phyloP scores from a whole-genome alignment of 176 grass and related monocot species.

The Raddia guianensis region DNA sequence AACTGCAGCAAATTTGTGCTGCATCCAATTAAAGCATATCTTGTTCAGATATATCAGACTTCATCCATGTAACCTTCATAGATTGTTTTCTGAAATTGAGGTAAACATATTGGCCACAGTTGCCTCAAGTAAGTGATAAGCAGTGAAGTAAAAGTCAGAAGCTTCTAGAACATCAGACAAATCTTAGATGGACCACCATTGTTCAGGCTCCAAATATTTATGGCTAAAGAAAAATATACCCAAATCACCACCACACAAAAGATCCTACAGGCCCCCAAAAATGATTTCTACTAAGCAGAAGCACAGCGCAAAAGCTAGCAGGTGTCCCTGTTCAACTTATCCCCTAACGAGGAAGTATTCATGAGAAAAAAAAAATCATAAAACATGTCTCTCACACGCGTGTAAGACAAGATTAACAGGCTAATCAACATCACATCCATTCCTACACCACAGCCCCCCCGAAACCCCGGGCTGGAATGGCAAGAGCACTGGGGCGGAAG shows the following conservation, averaged over 20 bases:
- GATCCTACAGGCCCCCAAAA: background rate
- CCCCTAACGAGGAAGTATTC: constrained; percentile 29
- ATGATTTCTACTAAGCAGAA: constrained; percentile 3
- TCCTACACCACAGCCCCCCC: constrained; percentile 7
- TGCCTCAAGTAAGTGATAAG: background rate
- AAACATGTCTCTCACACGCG: constrained; percentile 7
- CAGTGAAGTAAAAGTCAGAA: constrained; percentile 33
- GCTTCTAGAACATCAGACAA: constrained; percentile 29
- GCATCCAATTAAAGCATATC: constrained; percentile 3
- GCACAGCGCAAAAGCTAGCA: background rate
- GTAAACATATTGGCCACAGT: constrained; percentile 1
- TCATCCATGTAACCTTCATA: background rate
- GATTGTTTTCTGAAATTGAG: background rate
- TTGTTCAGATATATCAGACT: constrained; percentile 3
- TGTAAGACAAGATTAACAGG: constrained; percentile 35
- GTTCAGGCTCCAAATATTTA: constrained; percentile 35
- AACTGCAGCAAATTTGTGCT: constrained; percentile 1
- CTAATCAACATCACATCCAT: constrained; percentile 39
- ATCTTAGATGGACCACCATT: constrained; percentile 36
- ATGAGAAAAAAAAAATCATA: constrained; percentile 14
- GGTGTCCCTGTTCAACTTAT: background rate
- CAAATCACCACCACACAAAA: constrained; percentile 35
- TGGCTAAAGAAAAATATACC: constrained; percentile 16
- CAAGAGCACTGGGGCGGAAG: constrained; percentile 3
- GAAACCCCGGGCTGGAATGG: constrained; percentile 32